Conservation (phyloP, 2,329 filamentous ascomycete genomes). For the Botrytis fabae region DNA sequence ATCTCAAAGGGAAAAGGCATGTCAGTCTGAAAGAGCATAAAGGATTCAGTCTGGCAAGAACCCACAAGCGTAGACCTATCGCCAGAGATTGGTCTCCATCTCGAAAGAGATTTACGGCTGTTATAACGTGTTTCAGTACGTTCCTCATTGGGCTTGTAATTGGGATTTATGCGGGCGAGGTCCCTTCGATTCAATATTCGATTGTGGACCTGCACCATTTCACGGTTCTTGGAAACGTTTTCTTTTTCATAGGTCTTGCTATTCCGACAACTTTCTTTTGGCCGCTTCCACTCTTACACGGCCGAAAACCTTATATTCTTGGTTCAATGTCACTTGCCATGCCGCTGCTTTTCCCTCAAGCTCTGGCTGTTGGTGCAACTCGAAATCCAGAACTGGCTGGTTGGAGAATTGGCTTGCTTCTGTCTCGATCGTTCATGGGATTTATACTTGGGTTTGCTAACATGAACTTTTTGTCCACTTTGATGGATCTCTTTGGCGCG, state of each 20-base stretch:
- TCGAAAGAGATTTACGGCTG: constrained; percentile 68
- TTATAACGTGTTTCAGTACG: constrained; percentile 71
- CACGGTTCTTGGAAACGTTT: constrained; percentile 71
- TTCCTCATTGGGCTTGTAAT: constrained; percentile 68
- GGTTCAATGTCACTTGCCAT: constrained; percentile 67
- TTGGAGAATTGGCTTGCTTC: constrained; percentile 62
- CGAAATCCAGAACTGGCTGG: constrained; percentile 56
- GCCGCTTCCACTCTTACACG: constrained; percentile 74
- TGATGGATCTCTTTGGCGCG: constrained; percentile 75
- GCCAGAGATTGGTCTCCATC: constrained; percentile 69
- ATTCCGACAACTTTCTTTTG: constrained; percentile 70
- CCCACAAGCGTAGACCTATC: constrained; percentile 62
- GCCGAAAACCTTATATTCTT: constrained; percentile 75
- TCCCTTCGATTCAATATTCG: constrained; percentile 77
- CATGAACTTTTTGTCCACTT: constrained; percentile 71
- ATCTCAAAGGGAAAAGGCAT: constrained; percentile 53
- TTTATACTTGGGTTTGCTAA: constrained; percentile 71
- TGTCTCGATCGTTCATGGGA: constrained; percentile 66
- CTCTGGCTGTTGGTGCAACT: constrained; percentile 59
- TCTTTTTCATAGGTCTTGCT: constrained; percentile 69
- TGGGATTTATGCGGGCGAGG: constrained; percentile 75
- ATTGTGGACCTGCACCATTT: constrained; percentile 68
- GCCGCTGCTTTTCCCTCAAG: constrained; percentile 75
- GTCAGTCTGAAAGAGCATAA: constrained; percentile 52
- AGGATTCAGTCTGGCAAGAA: constrained; percentile 53